Evolutionary conservation across 108 stramenopile genomes (phyloP).

Genomic region (Conticribra guillardii): DNA sequence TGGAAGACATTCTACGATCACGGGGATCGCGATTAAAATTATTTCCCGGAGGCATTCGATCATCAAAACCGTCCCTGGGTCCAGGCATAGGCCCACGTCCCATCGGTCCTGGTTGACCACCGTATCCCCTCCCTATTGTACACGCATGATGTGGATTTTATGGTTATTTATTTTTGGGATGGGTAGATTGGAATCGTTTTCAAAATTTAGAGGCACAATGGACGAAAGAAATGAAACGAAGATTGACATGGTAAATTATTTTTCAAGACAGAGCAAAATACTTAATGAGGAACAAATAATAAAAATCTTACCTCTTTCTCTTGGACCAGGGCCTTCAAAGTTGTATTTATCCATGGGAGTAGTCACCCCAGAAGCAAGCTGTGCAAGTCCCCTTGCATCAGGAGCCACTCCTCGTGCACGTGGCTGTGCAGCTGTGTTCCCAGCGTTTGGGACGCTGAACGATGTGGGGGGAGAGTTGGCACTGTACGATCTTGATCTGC

Average conservation of each 20-base stretch:
- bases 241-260: no score
- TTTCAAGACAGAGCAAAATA: no score
- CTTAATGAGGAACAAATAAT: no score
- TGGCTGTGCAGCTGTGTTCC: conserved; percentile 31
- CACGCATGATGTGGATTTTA: no score
- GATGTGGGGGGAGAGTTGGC: conserved; percentile 42
- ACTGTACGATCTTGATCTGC: conserved; percentile 21
- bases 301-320: no score
- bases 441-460: conserved; percentile 36
- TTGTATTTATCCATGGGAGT: conserved; percentile 26
- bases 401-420: conserved; percentile 14
- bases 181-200: no score
- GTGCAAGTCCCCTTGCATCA: conserved; percentile 24
- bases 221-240: no score
- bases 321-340: conserved; percentile 8
- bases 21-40: background rate
- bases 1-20: background rate
- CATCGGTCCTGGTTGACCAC: background rate
- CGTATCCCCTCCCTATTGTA: background rate
- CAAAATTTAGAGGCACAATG: no score
- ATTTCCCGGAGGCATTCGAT: conserved; percentile 4
- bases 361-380: conserved; percentile 37
- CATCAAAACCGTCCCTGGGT: no score
- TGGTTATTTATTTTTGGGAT: no score
- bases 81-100: background rate